These are phyloP conservation scores for Lactarius deliciosus DNA, from an alignment of 768 basidiomycete species.

Conservation along the genomic window DNA sequence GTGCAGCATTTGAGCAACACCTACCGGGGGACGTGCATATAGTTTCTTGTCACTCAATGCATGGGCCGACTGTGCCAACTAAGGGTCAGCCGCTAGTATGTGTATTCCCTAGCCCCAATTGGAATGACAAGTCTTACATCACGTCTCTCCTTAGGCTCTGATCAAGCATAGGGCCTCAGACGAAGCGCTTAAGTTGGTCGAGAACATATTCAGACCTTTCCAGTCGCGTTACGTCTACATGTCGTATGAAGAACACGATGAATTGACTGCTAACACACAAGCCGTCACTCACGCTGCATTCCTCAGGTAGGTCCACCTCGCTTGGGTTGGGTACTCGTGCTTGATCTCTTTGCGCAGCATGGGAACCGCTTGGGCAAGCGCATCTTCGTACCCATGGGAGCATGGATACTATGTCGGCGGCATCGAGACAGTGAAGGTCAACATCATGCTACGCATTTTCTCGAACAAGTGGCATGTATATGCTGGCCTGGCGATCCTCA, in stretches of 20 bases:
- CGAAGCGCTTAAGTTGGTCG: conserved; percentile 72
- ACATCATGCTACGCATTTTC: conserved; percentile 95
- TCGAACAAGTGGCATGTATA: conserved; percentile 99
- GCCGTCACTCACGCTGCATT: conserved; percentile 98
- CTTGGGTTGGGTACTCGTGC: conserved; percentile 3
- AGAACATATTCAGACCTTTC: conserved; percentile 77
- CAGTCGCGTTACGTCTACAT: conserved; percentile 87
- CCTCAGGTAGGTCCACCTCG: conserved; percentile 59
- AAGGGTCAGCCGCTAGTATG: conserved; percentile 87
- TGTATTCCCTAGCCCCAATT: conserved; percentile 10
- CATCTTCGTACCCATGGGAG: conserved; percentile 90
- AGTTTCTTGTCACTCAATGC: conserved; percentile 91
- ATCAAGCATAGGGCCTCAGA: conserved; percentile 83
- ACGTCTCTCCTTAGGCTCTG: conserved; percentile 57
- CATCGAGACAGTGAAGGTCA: conserved; percentile 97
- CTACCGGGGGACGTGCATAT: conserved; percentile 87
- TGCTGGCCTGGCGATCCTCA: conserved; percentile 96
- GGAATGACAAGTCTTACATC: background rate
- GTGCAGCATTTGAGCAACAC: conserved; percentile 81
- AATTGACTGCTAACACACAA: conserved; percentile 96
- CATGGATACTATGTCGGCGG: conserved; percentile 93
- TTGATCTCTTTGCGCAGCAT: conserved; percentile 54
- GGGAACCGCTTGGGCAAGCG: conserved; percentile 93
- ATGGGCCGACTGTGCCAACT: conserved; percentile 88
- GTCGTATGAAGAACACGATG: conserved; percentile 95